Conservation (phyloP, 2,329 filamentous ascomycete genomes). For the Tolypocladium cylindrosporum region DNA sequence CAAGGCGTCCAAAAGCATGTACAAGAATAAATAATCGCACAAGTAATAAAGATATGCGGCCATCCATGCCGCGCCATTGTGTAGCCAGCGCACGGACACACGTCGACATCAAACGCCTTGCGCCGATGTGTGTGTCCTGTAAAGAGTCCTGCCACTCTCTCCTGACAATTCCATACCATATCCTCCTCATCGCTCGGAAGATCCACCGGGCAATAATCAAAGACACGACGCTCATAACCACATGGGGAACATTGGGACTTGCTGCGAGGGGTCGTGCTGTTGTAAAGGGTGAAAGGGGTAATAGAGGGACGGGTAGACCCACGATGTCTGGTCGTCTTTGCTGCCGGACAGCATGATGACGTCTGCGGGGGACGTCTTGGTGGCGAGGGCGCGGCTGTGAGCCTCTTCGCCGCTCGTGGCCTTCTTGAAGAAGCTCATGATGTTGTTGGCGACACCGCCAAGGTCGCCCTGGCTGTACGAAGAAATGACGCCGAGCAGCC, state of each 20-base stretch:
- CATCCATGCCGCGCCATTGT: not conserved
- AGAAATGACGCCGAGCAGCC: slow-evolving; percentile 48
- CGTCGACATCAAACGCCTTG: not conserved
- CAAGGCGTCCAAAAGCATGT: slow-evolving; percentile 25
- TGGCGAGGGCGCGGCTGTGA: slow-evolving; percentile 68
- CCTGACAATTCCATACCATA: not conserved
- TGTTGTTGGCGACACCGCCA: slow-evolving; percentile 67
- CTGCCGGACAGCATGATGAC: slow-evolving; percentile 97
- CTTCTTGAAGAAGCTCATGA: slow-evolving; percentile 82
- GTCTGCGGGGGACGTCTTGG: slow-evolving; percentile 90
- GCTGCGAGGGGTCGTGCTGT: not conserved
- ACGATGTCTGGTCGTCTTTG: slow-evolving; percentile 93
- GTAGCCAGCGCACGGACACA: not conserved
- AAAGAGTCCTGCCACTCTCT: not conserved
- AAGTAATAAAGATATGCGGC: not conserved
- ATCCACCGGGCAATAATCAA: not conserved
- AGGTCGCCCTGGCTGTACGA: slow-evolving; percentile 63
- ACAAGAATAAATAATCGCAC: slow-evolving; percentile 2
- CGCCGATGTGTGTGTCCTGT: not conserved
- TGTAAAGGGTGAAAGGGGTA: slow-evolving; percentile 3
- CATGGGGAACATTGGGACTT: not conserved
- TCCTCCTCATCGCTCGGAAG: not conserved
- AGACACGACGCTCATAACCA: not conserved
- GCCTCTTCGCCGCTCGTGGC: slow-evolving; percentile 73
- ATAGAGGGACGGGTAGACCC: slow-evolving; percentile 32